Base-by-base conservation (phyloP, 371 early-diverging fungal genomes). In the Actinomucor elegans region DNA sequence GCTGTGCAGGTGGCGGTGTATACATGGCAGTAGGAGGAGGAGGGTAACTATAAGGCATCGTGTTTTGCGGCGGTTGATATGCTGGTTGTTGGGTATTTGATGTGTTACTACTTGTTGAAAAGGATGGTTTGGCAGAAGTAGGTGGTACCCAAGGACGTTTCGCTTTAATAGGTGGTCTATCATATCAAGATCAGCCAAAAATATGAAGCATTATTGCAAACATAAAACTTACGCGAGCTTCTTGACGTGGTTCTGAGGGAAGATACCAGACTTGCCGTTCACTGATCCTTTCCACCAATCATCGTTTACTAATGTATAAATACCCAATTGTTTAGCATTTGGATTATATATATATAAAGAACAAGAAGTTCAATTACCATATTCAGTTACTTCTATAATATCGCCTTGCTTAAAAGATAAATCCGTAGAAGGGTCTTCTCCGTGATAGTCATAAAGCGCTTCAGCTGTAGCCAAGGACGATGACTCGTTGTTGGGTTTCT, bases 201-300 rank as follows among this genome's bases (percentile, higher is more conserved):
- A 7, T 18, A 28, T 24, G 26, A 17, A 15, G 23, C 14, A 3
- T 20, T 40, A 5, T 26, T 12, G 5, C n/a, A 43, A 44, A 49
- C 26, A 28, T 31, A 26, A 17, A 34, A 36, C 61, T 64, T 70
- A 70, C 68, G 60, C 31, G 47, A 70, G 46, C 27, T 70, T 73
- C 23, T 71, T 59, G 37, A 78, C 79, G 57, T 78, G 73, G 35
- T 75, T 78, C 43, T 73, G 71, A 34, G 79, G 79, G 59, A 78
- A 78, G 29, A 78, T 75, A 34, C 79, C 79, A 1, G 71, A 47
- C 32, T 66, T 65, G 7, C 73, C 75, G 40, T 75, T 50, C 8
- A 75, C 49, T 35, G 58, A 57, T 26, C 79, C 75, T 47, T 71
- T 66, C 73, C 73, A 78, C 75, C 79, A 78, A 48, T 78, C 79